Percentiles rank a stretch among this genome's conserved stretches.
These are phyloP conservation scores for Aureobasidium sp. DNA, from an alignment of 2,329 filamentous ascomycete genomes.

Conservation along the genomic window DNA sequence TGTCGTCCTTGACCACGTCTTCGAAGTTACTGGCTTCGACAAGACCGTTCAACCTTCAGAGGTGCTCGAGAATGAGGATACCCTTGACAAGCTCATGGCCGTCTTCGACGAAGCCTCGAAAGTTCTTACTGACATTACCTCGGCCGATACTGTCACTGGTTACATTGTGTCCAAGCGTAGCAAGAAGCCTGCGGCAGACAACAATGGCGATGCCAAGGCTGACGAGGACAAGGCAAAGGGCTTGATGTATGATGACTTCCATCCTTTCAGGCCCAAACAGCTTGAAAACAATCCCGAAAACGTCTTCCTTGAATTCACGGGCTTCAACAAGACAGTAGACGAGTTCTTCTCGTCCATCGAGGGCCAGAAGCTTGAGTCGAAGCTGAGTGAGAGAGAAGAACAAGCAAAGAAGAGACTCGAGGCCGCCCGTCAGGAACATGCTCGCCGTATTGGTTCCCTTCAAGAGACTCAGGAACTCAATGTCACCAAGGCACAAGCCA, in stretches of 20 bases:
- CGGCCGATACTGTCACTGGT: conserved; percentile 60
- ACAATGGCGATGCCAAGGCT: conserved; percentile 31
- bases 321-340: conserved; percentile 89
- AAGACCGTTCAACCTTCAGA: conserved; percentile 58
- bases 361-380: conserved; percentile 82
- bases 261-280: conserved; percentile 81
- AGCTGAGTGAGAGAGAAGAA: conserved; percentile 73
- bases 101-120: conserved; percentile 64
- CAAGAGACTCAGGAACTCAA: conserved; percentile 77
- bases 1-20: conserved; percentile 76
- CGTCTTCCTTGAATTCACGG: conserved; percentile 67
- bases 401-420: conserved; percentile 78
- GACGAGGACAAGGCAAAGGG: conserved; percentile 34
- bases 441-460: conserved; percentile 74
- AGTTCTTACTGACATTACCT: conserved; percentile 62
- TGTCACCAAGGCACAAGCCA: conserved; percentile 78
- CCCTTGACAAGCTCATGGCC: conserved; percentile 60
- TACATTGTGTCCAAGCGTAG: conserved; percentile 67
- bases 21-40: conserved; percentile 65
- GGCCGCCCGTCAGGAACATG: conserved; percentile 74
- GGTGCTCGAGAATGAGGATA: conserved; percentile 58
- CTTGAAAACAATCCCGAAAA: conserved; percentile 61
- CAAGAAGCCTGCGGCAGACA: conserved; percentile 23
- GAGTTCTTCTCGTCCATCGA: conserved; percentile 97
- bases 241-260: conserved; percentile 86